These are phyloP conservation scores for Albophoma yamanashiensis DNA, from an alignment of 2,329 filamentous ascomycete species.

Conservation along the genomic window DNA sequence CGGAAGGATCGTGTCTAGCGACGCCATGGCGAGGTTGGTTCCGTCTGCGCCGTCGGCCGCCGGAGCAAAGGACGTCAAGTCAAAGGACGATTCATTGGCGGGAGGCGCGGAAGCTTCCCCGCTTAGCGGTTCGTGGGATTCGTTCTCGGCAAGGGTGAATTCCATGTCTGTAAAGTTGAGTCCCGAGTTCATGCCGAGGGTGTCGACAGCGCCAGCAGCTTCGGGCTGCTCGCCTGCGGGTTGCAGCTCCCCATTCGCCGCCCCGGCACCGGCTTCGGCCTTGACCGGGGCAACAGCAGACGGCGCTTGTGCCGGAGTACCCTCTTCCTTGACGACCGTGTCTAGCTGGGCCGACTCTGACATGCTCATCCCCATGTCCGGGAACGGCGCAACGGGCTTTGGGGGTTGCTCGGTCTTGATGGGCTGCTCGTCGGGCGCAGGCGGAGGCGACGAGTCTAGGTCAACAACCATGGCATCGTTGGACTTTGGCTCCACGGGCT, in stretches of 20 bases:
- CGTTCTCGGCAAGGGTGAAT: constrained; percentile 36
- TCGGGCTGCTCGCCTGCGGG: constrained; percentile 12
- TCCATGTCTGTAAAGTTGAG: constrained; percentile 47
- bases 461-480: constrained; percentile 26
- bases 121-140: constrained; percentile 12
- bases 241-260: constrained; percentile 16
- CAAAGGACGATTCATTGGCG: constrained; percentile 29
- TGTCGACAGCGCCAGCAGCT: constrained; percentile 6
- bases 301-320: background rate
- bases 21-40: constrained; percentile 10
- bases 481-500: constrained; percentile 22
- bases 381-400: constrained; percentile 41
- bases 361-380: constrained; percentile 44
- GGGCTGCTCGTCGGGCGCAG: constrained; percentile 16
- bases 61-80: constrained; percentile 31
- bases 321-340: constrained; percentile 12
- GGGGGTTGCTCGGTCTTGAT: constrained; percentile 20
- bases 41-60: constrained; percentile 19
- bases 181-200: constrained; percentile 18
- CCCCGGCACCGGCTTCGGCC: constrained; percentile 13
- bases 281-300: constrained; percentile 7
- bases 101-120: constrained; percentile 3
- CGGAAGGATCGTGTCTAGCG: constrained; percentile 19
- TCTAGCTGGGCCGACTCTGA: constrained; percentile 12
- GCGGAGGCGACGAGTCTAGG: constrained; percentile 21